Evolutionary conservation across 2,329 filamentous ascomycete species (phyloP), one percentile per base, ranked within the genome.

Genomic region (Tolypocladium tundrense): DNA sequence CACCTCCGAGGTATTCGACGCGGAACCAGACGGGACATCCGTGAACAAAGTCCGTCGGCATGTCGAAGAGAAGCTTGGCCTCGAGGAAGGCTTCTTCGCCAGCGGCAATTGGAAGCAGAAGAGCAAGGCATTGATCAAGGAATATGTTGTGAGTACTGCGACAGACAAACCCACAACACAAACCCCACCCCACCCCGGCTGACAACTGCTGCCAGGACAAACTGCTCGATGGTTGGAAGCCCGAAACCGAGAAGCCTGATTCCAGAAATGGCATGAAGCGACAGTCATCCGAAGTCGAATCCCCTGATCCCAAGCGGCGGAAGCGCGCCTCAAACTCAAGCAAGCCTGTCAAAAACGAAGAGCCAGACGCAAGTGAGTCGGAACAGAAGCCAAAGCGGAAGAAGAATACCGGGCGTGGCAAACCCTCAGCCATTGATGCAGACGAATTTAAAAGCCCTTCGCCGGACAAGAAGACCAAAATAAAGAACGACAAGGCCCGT

Each of bases 111-210:
- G 84, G 84, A 86, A 86, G 67, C 67, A 71, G 5, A 78, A 74
- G 62, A 86, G 82, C 68, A 86, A 86, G 64, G 66, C 69, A 1
- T 64, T 85, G n/a, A 84, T 87, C 61, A 79, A 79, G 56, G 70
- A 72, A 21, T 72, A 75, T 53, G 77, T 80, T n/a, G 84, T 86
- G 74, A 61, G 80, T 74, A 39, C 39, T n/a, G 6, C 21, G 37
- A 50, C 57, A 54, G 53, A 33, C 48, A 14, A 37, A 6, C 31
- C 21, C 10, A 10, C 19, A 4, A 21, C 19, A 52, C 31, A 31
- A 31, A 35, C 10, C 6, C n/a, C 19, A 33, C 54, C 43, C 24
- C 24, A 27, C 24, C 24, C 24, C 24, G 24, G 40, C 59, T 60
- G 43, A 60, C 55, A 59, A 21, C 60, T 43, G 40, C 42, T 31